These are phyloP conservation scores for Magnolia officinalis DNA, from an alignment of 164 flowering plant species.

Conservation along the genomic window DNA sequence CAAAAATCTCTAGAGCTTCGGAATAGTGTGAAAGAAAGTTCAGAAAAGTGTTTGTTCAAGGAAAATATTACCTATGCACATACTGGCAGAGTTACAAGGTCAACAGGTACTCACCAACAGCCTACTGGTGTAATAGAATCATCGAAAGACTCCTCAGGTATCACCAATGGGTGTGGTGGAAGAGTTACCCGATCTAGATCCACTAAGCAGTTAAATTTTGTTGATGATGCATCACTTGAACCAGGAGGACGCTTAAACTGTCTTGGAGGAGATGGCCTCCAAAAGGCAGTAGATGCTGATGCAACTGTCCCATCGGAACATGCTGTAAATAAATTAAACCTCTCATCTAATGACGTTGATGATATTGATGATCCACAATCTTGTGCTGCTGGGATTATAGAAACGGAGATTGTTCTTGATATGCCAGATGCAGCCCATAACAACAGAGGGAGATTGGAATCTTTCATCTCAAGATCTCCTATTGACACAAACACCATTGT, in stretches of 20 bases:
- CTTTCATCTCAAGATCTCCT: constrained; percentile 10
- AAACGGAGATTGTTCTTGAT: constrained; percentile 21
- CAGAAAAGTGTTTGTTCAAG: constrained; percentile 14
- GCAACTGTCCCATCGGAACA: not conserved
- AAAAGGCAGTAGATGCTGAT: constrained; percentile 12
- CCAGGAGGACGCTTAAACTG: not conserved
- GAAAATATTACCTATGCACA: constrained; percentile 10
- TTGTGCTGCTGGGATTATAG: constrained; percentile 16
- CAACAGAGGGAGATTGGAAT: constrained; percentile 18
- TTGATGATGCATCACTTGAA: not conserved
- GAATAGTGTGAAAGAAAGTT: constrained; percentile 46
- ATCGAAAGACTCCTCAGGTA: not conserved
- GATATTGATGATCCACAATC: constrained; percentile 12
- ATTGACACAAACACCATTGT: constrained; percentile 21
- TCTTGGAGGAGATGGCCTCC: constrained; percentile 13
- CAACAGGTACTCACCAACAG: constrained; percentile 8
- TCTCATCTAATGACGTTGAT: constrained; percentile 3
- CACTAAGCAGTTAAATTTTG: not conserved
- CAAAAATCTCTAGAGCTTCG: constrained; percentile 84
- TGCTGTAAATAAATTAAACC: not conserved
- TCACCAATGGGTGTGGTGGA: not conserved
- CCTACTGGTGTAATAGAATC: not conserved
- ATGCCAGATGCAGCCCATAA: constrained; percentile 16
- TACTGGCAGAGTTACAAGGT: constrained; percentile 10
- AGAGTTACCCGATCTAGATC: not conserved